Percentiles rank a stretch among this genome's conserved stretches.
Evolutionary conservation across 2,329 filamentous ascomycete species (phyloP).

Genomic region (Alternaria alternata): DNA sequence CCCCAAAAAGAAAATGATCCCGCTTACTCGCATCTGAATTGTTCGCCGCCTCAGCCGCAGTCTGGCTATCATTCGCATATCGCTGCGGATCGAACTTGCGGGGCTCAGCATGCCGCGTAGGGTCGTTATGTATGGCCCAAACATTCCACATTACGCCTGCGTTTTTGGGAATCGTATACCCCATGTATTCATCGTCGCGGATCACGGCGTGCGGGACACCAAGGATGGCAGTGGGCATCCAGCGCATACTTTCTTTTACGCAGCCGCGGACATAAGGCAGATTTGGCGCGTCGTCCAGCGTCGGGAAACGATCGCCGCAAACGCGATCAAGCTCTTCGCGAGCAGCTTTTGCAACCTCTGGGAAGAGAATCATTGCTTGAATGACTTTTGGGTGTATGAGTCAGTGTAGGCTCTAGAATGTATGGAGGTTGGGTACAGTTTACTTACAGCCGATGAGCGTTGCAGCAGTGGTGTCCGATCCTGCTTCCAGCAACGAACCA

Average conservation of each 20-base stretch:
- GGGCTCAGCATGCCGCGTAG: slow-evolving; percentile 53
- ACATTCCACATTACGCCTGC: slow-evolving; percentile 47
- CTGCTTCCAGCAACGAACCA: slow-evolving; percentile 40
- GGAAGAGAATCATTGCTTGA: slow-evolving; percentile 37
- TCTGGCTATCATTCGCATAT: slow-evolving; percentile 38
- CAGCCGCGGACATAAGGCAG: slow-evolving; percentile 39
- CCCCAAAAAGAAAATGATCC: slow-evolving; percentile 52
- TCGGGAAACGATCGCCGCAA: slow-evolving; percentile 43
- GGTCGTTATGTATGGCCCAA: slow-evolving; percentile 51
- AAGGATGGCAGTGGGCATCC: slow-evolving; percentile 39
- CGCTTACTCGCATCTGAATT: slow-evolving; percentile 38
- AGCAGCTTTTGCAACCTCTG: slow-evolving; percentile 28
- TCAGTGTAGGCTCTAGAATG: neutral
- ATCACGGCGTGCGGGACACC: slow-evolving; percentile 38
- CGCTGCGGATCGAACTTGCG: slow-evolving; percentile 55
- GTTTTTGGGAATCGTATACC: slow-evolving; percentile 50
- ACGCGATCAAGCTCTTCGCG: slow-evolving; percentile 42
- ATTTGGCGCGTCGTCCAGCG: slow-evolving; percentile 29
- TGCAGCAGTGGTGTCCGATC: slow-evolving; percentile 39
- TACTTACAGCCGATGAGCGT: slow-evolving; percentile 32
- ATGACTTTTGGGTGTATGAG: slow-evolving; percentile 20
- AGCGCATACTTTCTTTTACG: slow-evolving; percentile 42
- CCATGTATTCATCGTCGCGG: slow-evolving; percentile 41
- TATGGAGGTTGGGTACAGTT: neutral
- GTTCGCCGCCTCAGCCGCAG: slow-evolving; percentile 42